Conservation (phyloP, 345 rosid genomes). For the Carallia pectinifolia region DNA sequence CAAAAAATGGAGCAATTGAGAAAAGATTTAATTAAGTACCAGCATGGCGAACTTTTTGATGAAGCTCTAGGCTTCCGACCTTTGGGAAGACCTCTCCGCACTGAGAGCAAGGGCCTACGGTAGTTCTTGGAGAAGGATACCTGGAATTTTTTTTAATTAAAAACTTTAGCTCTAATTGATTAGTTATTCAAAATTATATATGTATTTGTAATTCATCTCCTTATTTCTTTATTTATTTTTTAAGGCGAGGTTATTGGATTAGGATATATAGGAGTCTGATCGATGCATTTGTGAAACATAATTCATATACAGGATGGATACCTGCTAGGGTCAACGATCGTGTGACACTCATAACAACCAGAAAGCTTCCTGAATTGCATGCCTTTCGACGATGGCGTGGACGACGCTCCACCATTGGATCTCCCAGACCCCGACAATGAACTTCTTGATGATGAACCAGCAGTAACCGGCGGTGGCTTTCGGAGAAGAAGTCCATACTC, state of each 20-base stretch:
- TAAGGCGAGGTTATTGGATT: too few relatives aligned
- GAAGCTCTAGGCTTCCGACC: slow-evolving; percentile 91
- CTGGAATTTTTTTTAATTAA: slow-evolving; percentile 27
- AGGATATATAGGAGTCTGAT: too few relatives aligned
- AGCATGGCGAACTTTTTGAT: slow-evolving; percentile 96
- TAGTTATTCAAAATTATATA: background rate
- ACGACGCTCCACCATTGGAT: slow-evolving; percentile 40
- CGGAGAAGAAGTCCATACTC: slow-evolving; percentile 59
- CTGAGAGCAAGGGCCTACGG: slow-evolving; percentile 70
- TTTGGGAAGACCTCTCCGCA: slow-evolving; percentile 96
- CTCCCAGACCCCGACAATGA: slow-evolving; percentile 53
- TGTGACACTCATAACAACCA: slow-evolving; percentile 94
- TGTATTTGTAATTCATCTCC: too few relatives aligned
- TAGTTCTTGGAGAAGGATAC: slow-evolving; percentile 68
- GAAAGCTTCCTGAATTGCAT: slow-evolving; percentile 97
- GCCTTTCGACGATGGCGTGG: slow-evolving; percentile 60
- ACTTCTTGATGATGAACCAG: slow-evolving; percentile 38
- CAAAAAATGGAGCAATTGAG: background rate
- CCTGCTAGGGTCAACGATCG: slow-evolving; percentile 96
- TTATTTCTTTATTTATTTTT: too few relatives aligned
- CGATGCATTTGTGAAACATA: too few relatives aligned
- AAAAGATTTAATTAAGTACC: slow-evolving; percentile 38
- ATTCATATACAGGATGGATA: slow-evolving; percentile 3
- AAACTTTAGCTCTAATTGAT: background rate
- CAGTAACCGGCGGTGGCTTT: slow-evolving; percentile 22